These are phyloP conservation scores for Podospora didyma DNA, from an alignment of 495 filamentous ascomycete genomes.

Conservation along the genomic window DNA sequence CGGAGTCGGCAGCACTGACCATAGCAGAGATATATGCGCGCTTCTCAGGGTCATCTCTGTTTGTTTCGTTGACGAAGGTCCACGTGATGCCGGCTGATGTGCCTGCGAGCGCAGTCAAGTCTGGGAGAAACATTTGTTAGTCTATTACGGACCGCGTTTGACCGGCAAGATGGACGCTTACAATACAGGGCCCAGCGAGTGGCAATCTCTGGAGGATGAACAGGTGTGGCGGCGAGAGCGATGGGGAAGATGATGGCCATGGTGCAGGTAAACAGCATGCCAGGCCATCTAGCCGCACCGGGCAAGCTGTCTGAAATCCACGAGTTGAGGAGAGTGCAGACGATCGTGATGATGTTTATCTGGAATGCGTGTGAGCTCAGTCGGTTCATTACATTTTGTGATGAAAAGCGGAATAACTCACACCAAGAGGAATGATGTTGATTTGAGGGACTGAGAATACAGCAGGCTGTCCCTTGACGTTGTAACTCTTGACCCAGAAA, in stretches of 20 bases:
- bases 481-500: constrained; percentile 17
- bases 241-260: constrained; percentile 16
- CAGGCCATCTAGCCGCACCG: constrained; percentile 10
- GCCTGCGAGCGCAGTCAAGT: constrained; percentile 3
- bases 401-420: not conserved
- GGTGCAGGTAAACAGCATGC: constrained; percentile 7
- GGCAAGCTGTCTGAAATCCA: constrained; percentile 14
- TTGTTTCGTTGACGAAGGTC: constrained; percentile 12
- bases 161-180: not conserved
- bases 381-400: not conserved
- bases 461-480: constrained; percentile 7
- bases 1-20: not conserved
- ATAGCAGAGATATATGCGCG: constrained; percentile 10
- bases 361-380: not conserved
- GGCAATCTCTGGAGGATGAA: constrained; percentile 10
- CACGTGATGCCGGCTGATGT: constrained; percentile 9
- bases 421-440: constrained; percentile 13
- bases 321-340: constrained; percentile 10
- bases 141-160: not conserved
- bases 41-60: constrained; percentile 11
- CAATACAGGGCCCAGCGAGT: constrained; percentile 11
- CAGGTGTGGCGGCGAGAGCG: constrained; percentile 11
- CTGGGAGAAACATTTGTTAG: not conserved
- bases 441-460: constrained; percentile 8
- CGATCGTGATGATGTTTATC: constrained; percentile 12